Base-by-base conservation (phyloP, 148 eudicot genomes). In the Diospyros lotus region DNA sequence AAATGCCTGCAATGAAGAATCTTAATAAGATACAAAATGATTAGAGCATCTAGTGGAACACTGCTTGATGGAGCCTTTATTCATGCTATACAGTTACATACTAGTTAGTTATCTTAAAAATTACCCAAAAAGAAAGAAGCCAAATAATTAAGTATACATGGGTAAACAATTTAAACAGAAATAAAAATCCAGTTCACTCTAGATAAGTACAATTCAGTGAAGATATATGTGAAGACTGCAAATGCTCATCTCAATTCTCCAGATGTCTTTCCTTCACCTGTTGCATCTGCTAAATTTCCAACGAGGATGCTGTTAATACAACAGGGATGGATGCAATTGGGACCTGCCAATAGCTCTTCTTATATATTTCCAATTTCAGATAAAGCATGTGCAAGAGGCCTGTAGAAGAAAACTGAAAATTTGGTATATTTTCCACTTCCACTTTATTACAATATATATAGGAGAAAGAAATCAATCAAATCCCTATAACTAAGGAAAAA, bases 1-100 rank as follows among this genome's bases (percentile, higher is more conserved):
- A 75, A 86, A 89, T 7, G 92, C 92, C 92, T 89, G 82, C 69
- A 80, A 56, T 39, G 48, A 2, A 69, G 5, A 63, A 60, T 58
- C 53, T 3, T 6, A 12, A 46, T 66, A 58, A 38, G 45, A 46
- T 41, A 58, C 43, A 63, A 42, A 45, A 54, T 40, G 6, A 28
- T 11, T 44, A 51, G 11, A 18, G 41, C 54, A 66, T 7, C 17
- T 13, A 42, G 18, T 14, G 46, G 64, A 43, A 45, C 45, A 4
- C 3, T 15, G 28, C 14, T 14, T 50, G 38, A 10, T 6, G 5
- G 5, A n/a, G 40, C 1, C 39, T 7, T 45, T 17, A 67, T 3
- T 17, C 53, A 46, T 44, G 2, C 8, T 28, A 28, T 28, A 28
- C 28, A 28, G 28, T 28, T 7, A 18, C 51, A 48, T 43, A 13